Evolutionary conservation across 2,329 filamentous ascomycete species (phyloP).

Genomic region (Trichoderma cornu-damae): DNA sequence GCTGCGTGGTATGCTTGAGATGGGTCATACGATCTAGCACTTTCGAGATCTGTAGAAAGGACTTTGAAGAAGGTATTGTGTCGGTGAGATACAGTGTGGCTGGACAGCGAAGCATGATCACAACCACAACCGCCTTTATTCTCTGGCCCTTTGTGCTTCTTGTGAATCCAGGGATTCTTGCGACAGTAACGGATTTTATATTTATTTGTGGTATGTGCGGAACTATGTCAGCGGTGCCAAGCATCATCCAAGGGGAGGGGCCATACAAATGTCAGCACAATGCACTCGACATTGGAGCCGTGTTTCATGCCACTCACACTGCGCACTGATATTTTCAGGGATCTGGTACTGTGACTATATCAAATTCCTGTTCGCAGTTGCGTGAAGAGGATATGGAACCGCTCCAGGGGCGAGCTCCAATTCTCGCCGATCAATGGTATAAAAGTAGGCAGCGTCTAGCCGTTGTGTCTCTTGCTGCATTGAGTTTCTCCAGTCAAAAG

Average conservation of each 20-base stretch:
- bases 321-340: not conserved
- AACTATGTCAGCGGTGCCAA: constrained; percentile 2
- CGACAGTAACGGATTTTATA: not conserved
- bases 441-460: not conserved
- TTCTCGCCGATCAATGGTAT: not conserved
- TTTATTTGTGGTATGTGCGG: not conserved
- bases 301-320: not conserved
- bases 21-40: too few species aligned
- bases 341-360: not conserved
- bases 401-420: not conserved
- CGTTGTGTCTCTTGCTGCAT: not conserved
- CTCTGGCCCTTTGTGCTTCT: not conserved
- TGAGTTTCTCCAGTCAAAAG: not conserved
- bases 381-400: not conserved
- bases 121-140: not conserved
- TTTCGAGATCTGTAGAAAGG: too few species aligned
- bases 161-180: not conserved
- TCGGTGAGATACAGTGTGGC: too few species aligned
- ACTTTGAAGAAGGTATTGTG: too few species aligned
- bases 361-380: not conserved
- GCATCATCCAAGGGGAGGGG: not conserved
- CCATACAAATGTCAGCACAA: not conserved
- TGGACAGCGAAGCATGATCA: too few species aligned
- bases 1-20: not conserved
- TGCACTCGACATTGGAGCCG: not conserved